Evolutionary conservation across 495 filamentous ascomycete species (phyloP).

Genomic region (Neurospora sp.): DNA sequence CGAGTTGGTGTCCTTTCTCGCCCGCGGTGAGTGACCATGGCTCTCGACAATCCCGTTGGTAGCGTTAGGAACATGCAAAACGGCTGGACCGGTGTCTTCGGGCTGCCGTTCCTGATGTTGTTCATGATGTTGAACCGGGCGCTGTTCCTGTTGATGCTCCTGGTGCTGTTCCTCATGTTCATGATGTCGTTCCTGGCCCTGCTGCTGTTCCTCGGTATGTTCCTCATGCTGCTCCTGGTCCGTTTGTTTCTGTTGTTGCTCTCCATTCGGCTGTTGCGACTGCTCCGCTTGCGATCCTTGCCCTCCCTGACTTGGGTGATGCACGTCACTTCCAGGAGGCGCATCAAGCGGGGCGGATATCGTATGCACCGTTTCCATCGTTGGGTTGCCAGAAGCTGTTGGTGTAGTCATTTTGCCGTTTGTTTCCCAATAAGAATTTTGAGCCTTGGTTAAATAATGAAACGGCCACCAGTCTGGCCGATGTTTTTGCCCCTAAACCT

Average conservation of each 20-base stretch:
- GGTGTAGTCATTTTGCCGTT: not conserved
- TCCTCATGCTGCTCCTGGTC: not conserved
- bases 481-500: not conserved
- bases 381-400: not conserved
- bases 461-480: not conserved
- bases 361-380: not conserved
- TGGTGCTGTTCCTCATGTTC: not conserved
- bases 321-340: not conserved
- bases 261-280: not conserved
- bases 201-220: not conserved
- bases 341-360: not conserved
- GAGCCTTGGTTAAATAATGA: not conserved
- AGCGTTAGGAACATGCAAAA: conserved; percentile 7
- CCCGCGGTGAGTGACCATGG: conserved; percentile 25
- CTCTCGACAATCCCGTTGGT: conserved; percentile 22
- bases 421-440: not conserved
- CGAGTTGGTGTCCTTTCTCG: conserved; percentile 38
- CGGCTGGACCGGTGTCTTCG: conserved; percentile 12
- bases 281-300: not conserved
- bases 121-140: conserved; percentile 10
- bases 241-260: not conserved
- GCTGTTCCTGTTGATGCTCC: conserved; percentile 18
- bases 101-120: conserved; percentile 10
- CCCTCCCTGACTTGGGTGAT: not conserved
- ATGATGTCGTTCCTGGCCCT: not conserved